phyloP scores from a whole-genome alignment of 768 basidiomycete species.

The Lepiota venenata region DNA sequence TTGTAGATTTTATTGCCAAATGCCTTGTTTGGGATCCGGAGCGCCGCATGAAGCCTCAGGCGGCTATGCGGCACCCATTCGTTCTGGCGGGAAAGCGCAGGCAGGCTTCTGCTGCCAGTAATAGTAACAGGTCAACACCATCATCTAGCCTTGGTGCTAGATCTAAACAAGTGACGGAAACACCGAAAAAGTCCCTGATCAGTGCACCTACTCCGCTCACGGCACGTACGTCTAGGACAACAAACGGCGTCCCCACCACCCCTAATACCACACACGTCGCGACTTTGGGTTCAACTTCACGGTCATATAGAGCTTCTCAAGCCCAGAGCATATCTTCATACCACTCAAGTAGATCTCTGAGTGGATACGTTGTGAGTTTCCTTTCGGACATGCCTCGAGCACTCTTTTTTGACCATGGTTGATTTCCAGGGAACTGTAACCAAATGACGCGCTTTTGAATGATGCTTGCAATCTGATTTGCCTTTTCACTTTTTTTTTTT shows the following conservation, averaged over 20 bases:
- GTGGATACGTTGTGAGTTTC: slow-evolving; percentile 60
- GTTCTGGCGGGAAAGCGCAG: slow-evolving; percentile 61
- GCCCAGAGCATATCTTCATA: slow-evolving; percentile 68
- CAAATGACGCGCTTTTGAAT: slow-evolving; percentile 29
- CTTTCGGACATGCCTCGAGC: slow-evolving; percentile 8
- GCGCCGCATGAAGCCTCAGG: slow-evolving; percentile 88
- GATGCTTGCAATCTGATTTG: slow-evolving; percentile 13
- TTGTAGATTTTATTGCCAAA: slow-evolving; percentile 95
- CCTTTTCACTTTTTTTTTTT: slow-evolving; percentile 4
- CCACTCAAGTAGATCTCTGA: slow-evolving; percentile 73
- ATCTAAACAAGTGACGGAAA: slow-evolving; percentile 53
- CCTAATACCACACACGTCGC: slow-evolving; percentile 55
- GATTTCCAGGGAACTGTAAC: slow-evolving; percentile 32
- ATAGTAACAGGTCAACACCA: slow-evolving; percentile 52
- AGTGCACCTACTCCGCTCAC: slow-evolving; percentile 87
- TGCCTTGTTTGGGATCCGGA: slow-evolving; percentile 99
- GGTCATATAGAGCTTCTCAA: slow-evolving; percentile 66
- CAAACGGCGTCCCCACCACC: slow-evolving; percentile 52
- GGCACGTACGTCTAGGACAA: slow-evolving; percentile 63
- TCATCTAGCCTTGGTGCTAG: slow-evolving; percentile 55
- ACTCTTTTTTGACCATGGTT: slow-evolving; percentile 7
- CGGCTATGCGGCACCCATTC: slow-evolving; percentile 90
- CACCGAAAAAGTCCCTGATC: slow-evolving; percentile 88
- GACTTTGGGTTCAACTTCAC: slow-evolving; percentile 59
- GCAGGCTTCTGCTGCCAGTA: slow-evolving; percentile 37